phyloP scores from a whole-genome alignment of 2,329 filamentous ascomycete species.

The Aspergillus sp. region DNA sequence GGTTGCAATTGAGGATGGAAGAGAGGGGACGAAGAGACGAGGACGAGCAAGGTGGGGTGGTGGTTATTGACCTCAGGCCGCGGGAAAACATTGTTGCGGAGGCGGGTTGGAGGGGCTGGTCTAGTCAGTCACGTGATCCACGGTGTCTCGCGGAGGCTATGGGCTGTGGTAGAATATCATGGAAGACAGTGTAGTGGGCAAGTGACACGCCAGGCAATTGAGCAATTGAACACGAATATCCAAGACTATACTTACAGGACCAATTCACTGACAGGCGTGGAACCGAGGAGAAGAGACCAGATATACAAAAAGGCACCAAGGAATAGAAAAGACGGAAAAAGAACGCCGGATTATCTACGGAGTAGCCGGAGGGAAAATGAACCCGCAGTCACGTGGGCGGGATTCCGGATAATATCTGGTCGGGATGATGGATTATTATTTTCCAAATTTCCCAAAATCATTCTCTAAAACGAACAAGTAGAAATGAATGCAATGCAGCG shows the following conservation, averaged over 20 bases:
- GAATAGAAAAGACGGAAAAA: conserved; percentile 10
- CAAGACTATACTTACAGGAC: too few relatives aligned
- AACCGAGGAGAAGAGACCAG: conserved; percentile 2
- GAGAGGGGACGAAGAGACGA: conserved; percentile 31
- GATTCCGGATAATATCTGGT: too few relatives aligned
- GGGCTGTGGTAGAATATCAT: too few relatives aligned
- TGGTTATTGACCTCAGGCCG: conserved; percentile 31
- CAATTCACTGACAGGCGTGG: too few relatives aligned
- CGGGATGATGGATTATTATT: too few relatives aligned
- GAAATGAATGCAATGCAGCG: background rate
- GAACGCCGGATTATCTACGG: conserved; percentile 4
- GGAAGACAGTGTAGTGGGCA: too few relatives aligned
- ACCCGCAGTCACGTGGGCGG: too few relatives aligned
- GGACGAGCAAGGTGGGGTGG: conserved; percentile 42
- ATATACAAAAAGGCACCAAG: conserved; percentile 14
- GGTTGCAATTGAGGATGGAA: conserved; percentile 26
- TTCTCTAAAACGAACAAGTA: too few relatives aligned
- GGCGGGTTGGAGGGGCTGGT: background rate
- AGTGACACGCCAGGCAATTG: too few relatives aligned
- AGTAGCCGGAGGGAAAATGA: background rate
- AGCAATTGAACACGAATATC: too few relatives aligned
- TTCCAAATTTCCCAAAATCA: too few relatives aligned
- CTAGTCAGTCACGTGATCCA: conserved; percentile 27
- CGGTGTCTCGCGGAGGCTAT: conserved; percentile 12
- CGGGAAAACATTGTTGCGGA: conserved; percentile 36